phyloP scores from a whole-genome alignment of 169 alveolate species.

The Cryptosporidium sp. region DNA sequence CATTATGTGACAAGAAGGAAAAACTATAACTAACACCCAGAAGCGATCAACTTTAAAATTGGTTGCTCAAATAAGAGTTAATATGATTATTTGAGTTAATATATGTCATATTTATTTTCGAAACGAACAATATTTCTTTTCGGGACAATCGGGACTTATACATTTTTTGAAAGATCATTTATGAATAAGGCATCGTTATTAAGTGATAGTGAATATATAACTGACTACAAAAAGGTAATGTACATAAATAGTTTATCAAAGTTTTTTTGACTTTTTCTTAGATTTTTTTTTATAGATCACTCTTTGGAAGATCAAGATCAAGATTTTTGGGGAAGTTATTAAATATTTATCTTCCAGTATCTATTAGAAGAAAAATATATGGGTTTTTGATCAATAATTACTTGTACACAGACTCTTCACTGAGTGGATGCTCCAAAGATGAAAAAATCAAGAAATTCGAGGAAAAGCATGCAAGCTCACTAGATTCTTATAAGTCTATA shows the following conservation, averaged over 20 bases:
- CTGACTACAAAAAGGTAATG: conserved; percentile 59
- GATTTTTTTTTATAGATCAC: conserved; percentile 40
- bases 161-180: conserved; percentile 38
- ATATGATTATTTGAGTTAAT: background rate
- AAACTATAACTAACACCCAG: background rate
- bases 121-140: background rate
- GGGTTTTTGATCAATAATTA: conserved; percentile 34
- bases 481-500: conserved; percentile 47
- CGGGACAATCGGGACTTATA: conserved; percentile 31
- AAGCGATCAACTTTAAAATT: background rate
- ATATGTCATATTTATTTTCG: background rate
- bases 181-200: conserved; percentile 3
- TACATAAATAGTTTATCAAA: background rate
- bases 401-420: background rate
- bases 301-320: conserved; percentile 62
- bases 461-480: conserved; percentile 21
- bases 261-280: background rate
- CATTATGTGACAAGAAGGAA: background rate
- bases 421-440: background rate
- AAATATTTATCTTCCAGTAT: conserved; percentile 33
- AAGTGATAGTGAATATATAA: background rate
- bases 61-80: background rate
- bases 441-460: conserved; percentile 38
- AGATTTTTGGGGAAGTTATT: conserved; percentile 36
- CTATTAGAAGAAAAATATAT: conserved; percentile 28